A percentile compares a stretch with the other conserved stretches of the same genome.
Evolutionary conservation across 176 grass and related monocot species (phyloP).

Genomic region (Phoenix roebelenii): DNA sequence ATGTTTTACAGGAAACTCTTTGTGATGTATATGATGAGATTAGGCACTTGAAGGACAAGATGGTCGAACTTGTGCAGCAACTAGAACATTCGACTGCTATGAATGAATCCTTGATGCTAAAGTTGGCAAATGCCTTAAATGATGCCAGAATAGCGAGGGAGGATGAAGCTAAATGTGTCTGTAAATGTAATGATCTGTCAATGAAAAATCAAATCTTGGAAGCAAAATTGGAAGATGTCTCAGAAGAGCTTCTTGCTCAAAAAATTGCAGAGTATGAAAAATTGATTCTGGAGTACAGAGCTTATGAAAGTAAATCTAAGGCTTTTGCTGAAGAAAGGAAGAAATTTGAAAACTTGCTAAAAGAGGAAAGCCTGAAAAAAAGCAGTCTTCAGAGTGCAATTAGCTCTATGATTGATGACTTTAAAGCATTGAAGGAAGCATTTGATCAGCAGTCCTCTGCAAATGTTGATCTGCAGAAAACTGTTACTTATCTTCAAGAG

Average conservation of each 20-base stretch:
- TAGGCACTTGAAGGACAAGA: slow-evolving; percentile 37
- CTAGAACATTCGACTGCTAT: slow-evolving; percentile 48
- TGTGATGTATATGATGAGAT: slow-evolving; percentile 46
- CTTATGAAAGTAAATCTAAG: slow-evolving; percentile 48
- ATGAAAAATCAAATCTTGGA: slow-evolving; percentile 69
- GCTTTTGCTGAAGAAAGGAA: slow-evolving; percentile 55
- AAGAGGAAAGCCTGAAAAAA: slow-evolving; percentile 50
- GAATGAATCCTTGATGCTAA: slow-evolving; percentile 39
- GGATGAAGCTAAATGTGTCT: slow-evolving; percentile 50
- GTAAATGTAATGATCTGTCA: slow-evolving; percentile 60
- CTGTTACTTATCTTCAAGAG: slow-evolving; percentile 37
- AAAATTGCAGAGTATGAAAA: slow-evolving; percentile 38
- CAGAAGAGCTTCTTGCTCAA: slow-evolving; percentile 40
- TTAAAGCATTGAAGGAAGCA: slow-evolving; percentile 51
- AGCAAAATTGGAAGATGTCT: slow-evolving; percentile 71
- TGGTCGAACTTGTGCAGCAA: slow-evolving; percentile 48
- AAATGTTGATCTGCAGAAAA: slow-evolving; percentile 40
- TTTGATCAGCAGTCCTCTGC: slow-evolving; percentile 36
- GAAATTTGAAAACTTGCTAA: slow-evolving; percentile 49
- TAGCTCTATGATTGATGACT: slow-evolving; percentile 29
- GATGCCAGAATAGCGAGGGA: slow-evolving; percentile 56
- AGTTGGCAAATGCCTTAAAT: slow-evolving; percentile 45
- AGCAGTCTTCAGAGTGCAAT: slow-evolving; percentile 47
- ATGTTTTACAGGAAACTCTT: slow-evolving; percentile 51
- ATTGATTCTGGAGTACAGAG: slow-evolving; percentile 32